Evolutionary conservation across 1,139 yeast genomes (phyloP).

Genomic region (Lodderomyces pseudojiufengensis): DNA sequence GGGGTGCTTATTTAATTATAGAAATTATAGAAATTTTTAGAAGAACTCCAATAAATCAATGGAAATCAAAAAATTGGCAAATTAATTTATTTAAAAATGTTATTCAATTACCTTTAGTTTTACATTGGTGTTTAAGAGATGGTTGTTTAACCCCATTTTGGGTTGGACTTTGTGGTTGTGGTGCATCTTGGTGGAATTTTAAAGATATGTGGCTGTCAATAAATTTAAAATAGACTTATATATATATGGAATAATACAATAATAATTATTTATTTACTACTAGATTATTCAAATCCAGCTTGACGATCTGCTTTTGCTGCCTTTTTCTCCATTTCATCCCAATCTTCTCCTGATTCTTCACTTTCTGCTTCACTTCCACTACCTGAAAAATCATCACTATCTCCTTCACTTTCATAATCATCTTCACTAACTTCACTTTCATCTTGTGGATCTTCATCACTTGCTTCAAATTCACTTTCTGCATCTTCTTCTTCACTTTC

Average conservation of each 20-base stretch:
- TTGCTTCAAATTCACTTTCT: constrained; percentile 57
- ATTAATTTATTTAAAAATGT: constrained; percentile 36
- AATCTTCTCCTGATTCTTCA: constrained; percentile 56
- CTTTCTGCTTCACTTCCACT: constrained; percentile 32
- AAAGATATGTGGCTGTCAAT: constrained; percentile 38
- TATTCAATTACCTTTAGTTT: constrained; percentile 52
- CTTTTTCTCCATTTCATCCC: constrained; percentile 71
- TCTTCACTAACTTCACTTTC: constrained; percentile 65
- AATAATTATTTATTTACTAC: constrained; percentile 1
- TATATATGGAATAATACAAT: neutral
- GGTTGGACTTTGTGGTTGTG: constrained; percentile 48
- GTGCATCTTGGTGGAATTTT: constrained; percentile 48
- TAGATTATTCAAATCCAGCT: constrained; percentile 7
- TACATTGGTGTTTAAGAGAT: constrained; percentile 55
- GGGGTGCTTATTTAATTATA: constrained; percentile 51
- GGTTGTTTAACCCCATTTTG: constrained; percentile 53
- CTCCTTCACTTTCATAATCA: constrained; percentile 37
- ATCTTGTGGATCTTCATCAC: constrained; percentile 69
- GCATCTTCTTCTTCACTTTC: constrained; percentile 60
- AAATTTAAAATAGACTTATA: constrained; percentile 18
- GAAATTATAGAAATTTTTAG: constrained; percentile 46
- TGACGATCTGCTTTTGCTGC: constrained; percentile 49
- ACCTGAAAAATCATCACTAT: constrained; percentile 34
- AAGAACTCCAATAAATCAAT: constrained; percentile 35
- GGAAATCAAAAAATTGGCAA: constrained; percentile 34